Evolutionary conservation across 1,139 yeast genomes (phyloP).

Genomic region (Taphrina populina): DNA sequence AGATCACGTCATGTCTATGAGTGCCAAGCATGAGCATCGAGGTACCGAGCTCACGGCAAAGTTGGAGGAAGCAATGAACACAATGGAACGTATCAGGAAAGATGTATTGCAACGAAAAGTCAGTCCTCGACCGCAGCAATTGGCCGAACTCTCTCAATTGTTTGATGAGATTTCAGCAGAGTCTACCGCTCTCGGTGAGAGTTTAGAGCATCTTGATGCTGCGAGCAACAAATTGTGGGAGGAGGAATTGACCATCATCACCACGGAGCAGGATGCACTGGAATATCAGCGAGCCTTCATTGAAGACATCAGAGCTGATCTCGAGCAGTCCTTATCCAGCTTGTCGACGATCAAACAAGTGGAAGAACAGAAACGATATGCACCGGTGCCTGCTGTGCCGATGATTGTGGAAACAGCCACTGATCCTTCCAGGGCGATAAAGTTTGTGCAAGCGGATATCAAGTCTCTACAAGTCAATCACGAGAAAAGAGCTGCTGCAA

Average conservation of each 20-base stretch:
- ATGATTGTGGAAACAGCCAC: conserved; percentile 17
- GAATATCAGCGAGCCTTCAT: conserved; percentile 85
- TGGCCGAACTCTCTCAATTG: conserved; percentile 66
- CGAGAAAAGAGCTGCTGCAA: conserved; percentile 79
- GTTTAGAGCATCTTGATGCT: conserved; percentile 68
- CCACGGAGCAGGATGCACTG: conserved; percentile 91
- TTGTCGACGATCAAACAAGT: conserved; percentile 74
- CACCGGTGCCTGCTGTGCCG: conserved; percentile 29
- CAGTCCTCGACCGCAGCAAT: conserved; percentile 71
- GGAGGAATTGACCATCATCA: conserved; percentile 78
- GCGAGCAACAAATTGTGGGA: conserved; percentile 95
- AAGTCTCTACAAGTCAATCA: conserved; percentile 78
- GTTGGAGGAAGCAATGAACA: conserved; percentile 89
- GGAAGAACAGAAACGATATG: conserved; percentile 55
- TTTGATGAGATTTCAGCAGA: conserved; percentile 58
- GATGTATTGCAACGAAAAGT: conserved; percentile 94
- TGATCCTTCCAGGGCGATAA: conserved; percentile 54
- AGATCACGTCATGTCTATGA: conserved; percentile 20
- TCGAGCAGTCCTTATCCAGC: conserved; percentile 56
- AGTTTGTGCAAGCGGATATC: conserved; percentile 78
- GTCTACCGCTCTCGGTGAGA: conserved; percentile 58
- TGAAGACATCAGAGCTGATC: conserved; percentile 74
- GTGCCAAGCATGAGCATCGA: conserved; percentile 26
- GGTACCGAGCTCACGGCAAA: conserved; percentile 56
- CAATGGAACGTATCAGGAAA: conserved; percentile 82